Percentiles rank a stretch among this genome's conserved stretches.
Conservation (phyloP, 23 red algal genomes). For the Gracilaria caudata region DNA sequence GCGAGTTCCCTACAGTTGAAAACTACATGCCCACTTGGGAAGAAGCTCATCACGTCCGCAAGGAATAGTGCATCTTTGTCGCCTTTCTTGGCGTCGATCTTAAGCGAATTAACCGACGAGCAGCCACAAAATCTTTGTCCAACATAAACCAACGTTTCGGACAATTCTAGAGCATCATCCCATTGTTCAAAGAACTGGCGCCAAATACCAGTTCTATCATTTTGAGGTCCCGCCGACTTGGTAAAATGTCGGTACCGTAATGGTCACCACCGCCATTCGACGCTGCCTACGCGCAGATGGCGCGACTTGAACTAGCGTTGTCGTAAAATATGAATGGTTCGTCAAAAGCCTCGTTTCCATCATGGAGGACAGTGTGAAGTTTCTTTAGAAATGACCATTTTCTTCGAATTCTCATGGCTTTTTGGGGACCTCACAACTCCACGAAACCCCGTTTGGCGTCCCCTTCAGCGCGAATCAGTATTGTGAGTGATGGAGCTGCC, state of each 20-base stretch:
- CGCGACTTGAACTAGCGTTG: too few relatives aligned
- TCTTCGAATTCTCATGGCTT: neutral
- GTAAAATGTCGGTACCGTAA: too few relatives aligned
- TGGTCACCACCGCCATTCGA: too few relatives aligned
- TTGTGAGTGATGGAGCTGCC: neutral
- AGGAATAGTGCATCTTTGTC: neutral
- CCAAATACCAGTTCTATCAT: too few relatives aligned
- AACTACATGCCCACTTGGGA: slow-evolving; percentile 51
- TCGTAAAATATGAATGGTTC: slow-evolving; percentile 24
- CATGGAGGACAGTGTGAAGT: neutral
- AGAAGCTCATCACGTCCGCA: neutral
- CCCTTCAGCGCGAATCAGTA: neutral
- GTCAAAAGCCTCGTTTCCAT: neutral
- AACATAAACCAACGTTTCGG: too few relatives aligned
- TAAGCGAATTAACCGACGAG: neutral
- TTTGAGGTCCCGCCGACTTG: too few relatives aligned
- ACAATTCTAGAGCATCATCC: too few relatives aligned
- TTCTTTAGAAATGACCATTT: neutral
- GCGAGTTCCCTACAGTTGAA: slow-evolving; percentile 59
- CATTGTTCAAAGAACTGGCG: too few relatives aligned
- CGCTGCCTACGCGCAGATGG: too few relatives aligned
- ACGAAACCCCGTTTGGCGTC: neutral
- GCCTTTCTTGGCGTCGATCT: neutral
- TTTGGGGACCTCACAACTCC: neutral
- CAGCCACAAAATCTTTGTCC: too few relatives aligned